A percentile compares a stretch with the other conserved stretches of the same genome.
These are phyloP conservation scores for Phellinidium pouzarii DNA, from an alignment of 1,284 basidiomycete genomes.

Conservation along the genomic window DNA sequence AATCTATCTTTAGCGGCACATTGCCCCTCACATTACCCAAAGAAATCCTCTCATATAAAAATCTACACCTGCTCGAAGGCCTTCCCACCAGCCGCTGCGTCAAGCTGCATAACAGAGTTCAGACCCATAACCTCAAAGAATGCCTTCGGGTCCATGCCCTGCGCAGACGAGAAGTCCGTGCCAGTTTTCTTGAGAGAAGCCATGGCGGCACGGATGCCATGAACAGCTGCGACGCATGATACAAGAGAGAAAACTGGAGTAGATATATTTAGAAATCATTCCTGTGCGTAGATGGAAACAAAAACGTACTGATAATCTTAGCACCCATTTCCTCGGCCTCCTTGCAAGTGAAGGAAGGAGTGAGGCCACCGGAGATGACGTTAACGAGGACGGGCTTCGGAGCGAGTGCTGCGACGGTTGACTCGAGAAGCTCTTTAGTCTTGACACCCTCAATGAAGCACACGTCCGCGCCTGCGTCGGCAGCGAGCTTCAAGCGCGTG, in stretches of 20 bases:
- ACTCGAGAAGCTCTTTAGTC: constrained; percentile 56
- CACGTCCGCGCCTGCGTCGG: constrained; percentile 73
- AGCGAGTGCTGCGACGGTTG: constrained; percentile 57
- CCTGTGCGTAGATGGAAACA: not conserved
- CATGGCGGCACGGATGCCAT: constrained; percentile 68
- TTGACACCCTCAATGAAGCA: constrained; percentile 82
- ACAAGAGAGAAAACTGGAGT: constrained; percentile 57
- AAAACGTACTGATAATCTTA: constrained; percentile 63
- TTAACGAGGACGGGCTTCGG: constrained; percentile 73
- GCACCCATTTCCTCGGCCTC: constrained; percentile 66
- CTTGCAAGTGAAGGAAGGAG: constrained; percentile 61
- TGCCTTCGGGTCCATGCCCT: constrained; percentile 69
- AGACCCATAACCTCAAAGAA: constrained; percentile 74
- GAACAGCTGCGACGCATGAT: constrained; percentile 66
- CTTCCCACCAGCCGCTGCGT: constrained; percentile 52
- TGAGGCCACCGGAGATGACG: constrained; percentile 70
- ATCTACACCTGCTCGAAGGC: constrained; percentile 45
- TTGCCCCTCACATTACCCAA: not conserved
- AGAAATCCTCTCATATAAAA: not conserved
- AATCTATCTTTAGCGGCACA: not conserved
- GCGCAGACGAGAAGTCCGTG: constrained; percentile 59
- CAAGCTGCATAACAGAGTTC: constrained; percentile 48
- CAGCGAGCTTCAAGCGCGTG: constrained; percentile 60
- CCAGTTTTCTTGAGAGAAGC: constrained; percentile 67
- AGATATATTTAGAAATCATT: constrained; percentile 1